Percentiles rank a stretch among this genome's conserved stretches.
These are phyloP conservation scores for Rhizopogon roseolus DNA, from an alignment of 768 basidiomycete genomes.

Conservation along the genomic window DNA sequence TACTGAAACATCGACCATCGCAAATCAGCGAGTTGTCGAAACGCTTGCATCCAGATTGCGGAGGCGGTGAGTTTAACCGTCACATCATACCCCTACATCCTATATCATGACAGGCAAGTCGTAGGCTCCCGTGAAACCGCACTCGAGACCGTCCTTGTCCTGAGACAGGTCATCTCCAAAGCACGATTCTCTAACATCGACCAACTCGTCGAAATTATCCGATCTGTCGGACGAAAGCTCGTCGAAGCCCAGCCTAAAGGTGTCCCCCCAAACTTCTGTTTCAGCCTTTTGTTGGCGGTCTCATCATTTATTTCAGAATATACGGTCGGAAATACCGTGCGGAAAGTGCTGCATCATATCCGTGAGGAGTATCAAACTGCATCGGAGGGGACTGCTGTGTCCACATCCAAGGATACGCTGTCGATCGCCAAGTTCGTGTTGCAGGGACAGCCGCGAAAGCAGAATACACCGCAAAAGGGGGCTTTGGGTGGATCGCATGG, in stretches of 20 bases:
- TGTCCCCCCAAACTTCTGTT: constrained; percentile 24
- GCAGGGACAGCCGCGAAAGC: constrained; percentile 61
- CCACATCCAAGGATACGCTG: constrained; percentile 40
- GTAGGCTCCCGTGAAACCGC: constrained; percentile 89
- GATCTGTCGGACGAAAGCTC: constrained; percentile 71
- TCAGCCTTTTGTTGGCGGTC: constrained; percentile 3
- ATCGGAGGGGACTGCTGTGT: constrained; percentile 39
- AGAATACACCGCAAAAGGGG: constrained; percentile 35
- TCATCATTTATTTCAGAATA: constrained; percentile 58
- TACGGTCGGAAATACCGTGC: constrained; percentile 91
- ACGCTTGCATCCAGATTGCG: constrained; percentile 63
- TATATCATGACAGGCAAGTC: constrained; percentile 59
- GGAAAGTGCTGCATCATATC: constrained; percentile 89
- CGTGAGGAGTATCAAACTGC: constrained; percentile 93
- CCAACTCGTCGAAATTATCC: constrained; percentile 76
- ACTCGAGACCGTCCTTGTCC: constrained; percentile 80
- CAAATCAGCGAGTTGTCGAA: constrained; percentile 60
- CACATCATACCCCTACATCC: constrained; percentile 6
- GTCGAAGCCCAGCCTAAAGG: constrained; percentile 96
- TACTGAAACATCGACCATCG: constrained; percentile 30
- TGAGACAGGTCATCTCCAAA: constrained; percentile 86
- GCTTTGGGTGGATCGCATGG: constrained; percentile 44
- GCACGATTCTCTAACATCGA: constrained; percentile 85
- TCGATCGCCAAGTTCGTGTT: constrained; percentile 84
- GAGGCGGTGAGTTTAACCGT: constrained; percentile 51